Base-by-base conservation (phyloP, 345 rosid species). In the Rhizophora apiculata region DNA sequence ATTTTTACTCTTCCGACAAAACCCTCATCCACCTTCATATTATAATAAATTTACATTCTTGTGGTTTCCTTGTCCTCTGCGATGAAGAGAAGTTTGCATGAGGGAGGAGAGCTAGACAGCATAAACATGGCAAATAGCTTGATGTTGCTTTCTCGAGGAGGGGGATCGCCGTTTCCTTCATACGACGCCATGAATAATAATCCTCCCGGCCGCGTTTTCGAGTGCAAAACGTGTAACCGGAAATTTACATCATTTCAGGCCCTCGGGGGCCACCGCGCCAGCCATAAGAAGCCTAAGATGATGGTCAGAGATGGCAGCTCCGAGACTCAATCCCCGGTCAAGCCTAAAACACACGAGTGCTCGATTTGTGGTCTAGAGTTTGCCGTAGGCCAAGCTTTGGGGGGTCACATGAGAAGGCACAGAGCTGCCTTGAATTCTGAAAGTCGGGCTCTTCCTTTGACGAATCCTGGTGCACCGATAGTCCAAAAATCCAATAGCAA, bases 351-450 rank as follows among this genome's bases (percentile, higher is more conserved):
- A 1, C 98, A 93, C 39, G 91, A 88, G 82, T 93, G 98, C 70
- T 89, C 97, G 6, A 84, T 93, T 1, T 93, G 98, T 49, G 98
- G 98, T 6, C 79, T 86, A 1, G 94, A 89, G 81, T 93, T 93
- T 57, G 80, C 96, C 0, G 80, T 93, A 51, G 97, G 90, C 7
- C 90, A 88, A 69, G 89, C 93, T 2, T 61, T 86, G 19, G 90
- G 90, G 1, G 90, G 93, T 13, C 93, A 88, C 68, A 86, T 88
- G 93, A 86, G 90, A 74, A 80, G 90, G 65, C 90, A 88, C 21
- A 78, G 86, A 54, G 66, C 75, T 6, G 69, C 60, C 20, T 48
- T 64, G 69, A 71, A 64, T 57, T 77, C 60, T 56, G 39, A 27
- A 29, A 69, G 60, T 37, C 72, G 64, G 6, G 60, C 34, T 6